These are phyloP conservation scores for Cunninghamia lanceolata DNA, from an alignment of 75 land plant genomes.

Conservation along the genomic window DNA sequence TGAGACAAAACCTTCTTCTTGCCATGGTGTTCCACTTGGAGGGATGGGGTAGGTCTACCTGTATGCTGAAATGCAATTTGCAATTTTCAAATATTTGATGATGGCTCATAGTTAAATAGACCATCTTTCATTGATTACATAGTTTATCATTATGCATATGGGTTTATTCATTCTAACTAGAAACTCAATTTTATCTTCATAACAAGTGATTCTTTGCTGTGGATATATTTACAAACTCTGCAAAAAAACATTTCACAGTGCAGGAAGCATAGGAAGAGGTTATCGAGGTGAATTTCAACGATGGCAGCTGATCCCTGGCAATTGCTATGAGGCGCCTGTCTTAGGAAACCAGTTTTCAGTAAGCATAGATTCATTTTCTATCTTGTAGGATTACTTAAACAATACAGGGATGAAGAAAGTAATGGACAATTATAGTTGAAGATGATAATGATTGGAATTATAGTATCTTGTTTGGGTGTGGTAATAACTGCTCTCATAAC, in stretches of 20 bases:
- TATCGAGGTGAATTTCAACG: constrained; percentile 89
- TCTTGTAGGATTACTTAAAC: background rate
- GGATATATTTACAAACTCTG: background rate
- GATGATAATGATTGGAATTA: background rate
- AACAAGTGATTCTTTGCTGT: background rate
- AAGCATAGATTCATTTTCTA: constrained; percentile 18
- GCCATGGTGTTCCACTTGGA: constrained; percentile 90
- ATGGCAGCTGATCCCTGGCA: constrained; percentile 82
- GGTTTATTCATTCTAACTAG: no score
- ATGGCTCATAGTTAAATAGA: background rate
- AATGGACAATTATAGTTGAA: background rate
- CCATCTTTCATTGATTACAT: background rate
- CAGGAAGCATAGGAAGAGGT: constrained; percentile 98
- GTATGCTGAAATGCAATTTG: no score
- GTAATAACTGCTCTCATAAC: background rate
- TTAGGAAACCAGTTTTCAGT: constrained; percentile 97
- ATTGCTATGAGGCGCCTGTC: constrained; percentile 68
- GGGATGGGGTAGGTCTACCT: constrained; percentile 78
- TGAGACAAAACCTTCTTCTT: constrained; percentile 49
- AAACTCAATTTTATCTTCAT: background rate
- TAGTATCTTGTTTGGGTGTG: background rate
- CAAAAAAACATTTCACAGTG: constrained; percentile 38
- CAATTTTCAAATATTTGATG: background rate
- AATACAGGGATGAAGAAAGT: background rate
- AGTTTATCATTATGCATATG: background rate